Conservation (phyloP, 1,284 basidiomycete genomes). For the Grifola frondosa region DNA sequence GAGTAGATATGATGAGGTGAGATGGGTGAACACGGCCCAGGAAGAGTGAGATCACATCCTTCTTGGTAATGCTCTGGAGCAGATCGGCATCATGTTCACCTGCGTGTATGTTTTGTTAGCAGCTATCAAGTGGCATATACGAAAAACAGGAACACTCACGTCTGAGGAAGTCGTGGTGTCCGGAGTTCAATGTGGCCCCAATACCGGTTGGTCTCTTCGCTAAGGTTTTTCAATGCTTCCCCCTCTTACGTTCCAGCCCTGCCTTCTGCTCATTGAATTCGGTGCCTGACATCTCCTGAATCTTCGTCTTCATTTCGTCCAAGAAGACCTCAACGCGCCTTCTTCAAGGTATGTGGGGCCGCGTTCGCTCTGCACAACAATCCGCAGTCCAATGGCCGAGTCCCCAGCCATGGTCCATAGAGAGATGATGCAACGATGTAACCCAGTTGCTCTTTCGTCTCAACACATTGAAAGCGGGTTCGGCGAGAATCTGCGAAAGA, state of each 20-base stretch:
- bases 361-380: conserved; percentile 91
- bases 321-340: conserved; percentile 89
- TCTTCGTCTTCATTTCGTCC: conserved; percentile 54
- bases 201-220: conserved; percentile 64
- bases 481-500: conserved; percentile 76
- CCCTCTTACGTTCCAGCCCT: conserved; percentile 65
- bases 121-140: conserved; percentile 29
- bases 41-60: conserved; percentile 81
- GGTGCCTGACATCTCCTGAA: conserved; percentile 48
- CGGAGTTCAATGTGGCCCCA: conserved; percentile 72
- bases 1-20: conserved; percentile 58
- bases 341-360: conserved; percentile 83
- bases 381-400: conserved; percentile 77
- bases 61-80: conserved; percentile 66
- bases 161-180: conserved; percentile 76
- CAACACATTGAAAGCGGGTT: conserved; percentile 92
- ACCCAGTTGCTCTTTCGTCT: conserved; percentile 97
- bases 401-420: conserved; percentile 56
- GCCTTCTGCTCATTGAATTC: conserved; percentile 58
- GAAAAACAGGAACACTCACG: conserved; percentile 44
- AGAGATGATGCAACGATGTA: conserved; percentile 79
- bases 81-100: conserved; percentile 68
- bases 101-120: conserved; percentile 27
- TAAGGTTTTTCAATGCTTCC: conserved; percentile 73
- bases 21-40: conserved; percentile 68